Evolutionary conservation across 2,329 filamentous ascomycete species (phyloP).

Genomic region (Hansfordia pulvinata): DNA sequence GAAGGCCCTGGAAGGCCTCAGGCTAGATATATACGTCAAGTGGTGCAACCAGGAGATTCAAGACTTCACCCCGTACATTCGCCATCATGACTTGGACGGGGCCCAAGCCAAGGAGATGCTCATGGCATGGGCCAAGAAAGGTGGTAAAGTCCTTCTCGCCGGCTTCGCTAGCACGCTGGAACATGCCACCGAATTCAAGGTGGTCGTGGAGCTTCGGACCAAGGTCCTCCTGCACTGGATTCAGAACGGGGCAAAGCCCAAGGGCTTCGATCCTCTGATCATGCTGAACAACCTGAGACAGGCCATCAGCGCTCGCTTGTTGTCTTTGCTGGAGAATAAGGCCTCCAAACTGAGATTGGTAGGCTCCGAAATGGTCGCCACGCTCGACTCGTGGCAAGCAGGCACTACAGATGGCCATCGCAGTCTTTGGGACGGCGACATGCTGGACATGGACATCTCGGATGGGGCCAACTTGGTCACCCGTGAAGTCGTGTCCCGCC

Average conservation of each 20-base stretch:
- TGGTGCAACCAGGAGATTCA: slow-evolving; percentile 77
- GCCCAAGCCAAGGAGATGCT: slow-evolving; percentile 46
- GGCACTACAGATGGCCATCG: slow-evolving; percentile 33
- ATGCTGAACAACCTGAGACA: slow-evolving; percentile 57
- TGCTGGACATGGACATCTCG: slow-evolving; percentile 51
- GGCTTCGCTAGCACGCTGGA: slow-evolving; percentile 48
- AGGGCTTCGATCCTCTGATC: slow-evolving; percentile 52
- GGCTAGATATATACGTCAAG: slow-evolving; percentile 61
- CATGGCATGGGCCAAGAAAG: slow-evolving; percentile 47
- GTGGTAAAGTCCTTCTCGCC: slow-evolving; percentile 43
- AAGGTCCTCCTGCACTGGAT: slow-evolving; percentile 66
- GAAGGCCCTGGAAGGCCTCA: slow-evolving; percentile 51
- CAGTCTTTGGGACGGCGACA: slow-evolving; percentile 54
- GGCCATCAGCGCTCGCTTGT: slow-evolving; percentile 55
- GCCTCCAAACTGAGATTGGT: slow-evolving; percentile 51
- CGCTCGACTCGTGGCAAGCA: slow-evolving; percentile 45
- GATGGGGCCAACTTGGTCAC: slow-evolving; percentile 57
- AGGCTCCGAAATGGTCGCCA: slow-evolving; percentile 47
- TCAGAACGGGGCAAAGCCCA: slow-evolving; percentile 46
- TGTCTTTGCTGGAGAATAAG: slow-evolving; percentile 47
- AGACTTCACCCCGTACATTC: slow-evolving; percentile 77
- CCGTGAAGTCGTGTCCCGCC: slow-evolving; percentile 50
- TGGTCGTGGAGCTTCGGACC: slow-evolving; percentile 56
- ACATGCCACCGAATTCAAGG: slow-evolving; percentile 49
- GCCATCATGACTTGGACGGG: slow-evolving; percentile 61